phyloP scores from a whole-genome alignment of 2,329 filamentous ascomycete genomes.

The Coniochaeta sp. region DNA sequence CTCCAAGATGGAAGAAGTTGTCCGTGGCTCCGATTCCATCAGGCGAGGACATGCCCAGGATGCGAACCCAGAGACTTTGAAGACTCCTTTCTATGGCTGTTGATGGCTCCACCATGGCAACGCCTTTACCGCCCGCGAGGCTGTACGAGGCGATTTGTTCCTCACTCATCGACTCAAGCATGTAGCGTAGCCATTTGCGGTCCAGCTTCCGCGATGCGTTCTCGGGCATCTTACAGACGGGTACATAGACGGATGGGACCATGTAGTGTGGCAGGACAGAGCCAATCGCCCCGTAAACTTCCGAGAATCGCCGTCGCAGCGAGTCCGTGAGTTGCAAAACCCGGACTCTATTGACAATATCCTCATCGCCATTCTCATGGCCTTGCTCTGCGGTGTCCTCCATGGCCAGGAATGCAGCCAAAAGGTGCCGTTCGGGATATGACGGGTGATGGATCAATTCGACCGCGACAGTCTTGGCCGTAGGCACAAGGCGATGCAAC shows the following conservation, averaged over 20 bases:
- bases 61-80: neutral
- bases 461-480: too few species aligned
- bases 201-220: neutral
- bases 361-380: too few species aligned
- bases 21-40: neutral
- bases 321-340: too few species aligned
- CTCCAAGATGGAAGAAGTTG: neutral
- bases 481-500: constrained; percentile 36
- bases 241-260: neutral
- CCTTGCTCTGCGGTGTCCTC: too few species aligned
- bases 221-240: neutral
- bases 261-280: neutral
- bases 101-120: neutral
- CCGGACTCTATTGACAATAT: too few species aligned
- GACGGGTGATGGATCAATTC: too few species aligned
- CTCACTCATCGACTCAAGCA: neutral
- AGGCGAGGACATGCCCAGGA: neutral
- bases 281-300: neutral
- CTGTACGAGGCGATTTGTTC: neutral
- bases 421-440: too few species aligned
- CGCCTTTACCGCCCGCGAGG: neutral
- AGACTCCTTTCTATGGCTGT: neutral
- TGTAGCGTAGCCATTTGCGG: neutral
- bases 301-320: neutral
- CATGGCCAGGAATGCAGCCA: too few species aligned